These are phyloP conservation scores for Oryza glaberrima DNA, from an alignment of 176 grass and related monocot species.

Conservation along the genomic window DNA sequence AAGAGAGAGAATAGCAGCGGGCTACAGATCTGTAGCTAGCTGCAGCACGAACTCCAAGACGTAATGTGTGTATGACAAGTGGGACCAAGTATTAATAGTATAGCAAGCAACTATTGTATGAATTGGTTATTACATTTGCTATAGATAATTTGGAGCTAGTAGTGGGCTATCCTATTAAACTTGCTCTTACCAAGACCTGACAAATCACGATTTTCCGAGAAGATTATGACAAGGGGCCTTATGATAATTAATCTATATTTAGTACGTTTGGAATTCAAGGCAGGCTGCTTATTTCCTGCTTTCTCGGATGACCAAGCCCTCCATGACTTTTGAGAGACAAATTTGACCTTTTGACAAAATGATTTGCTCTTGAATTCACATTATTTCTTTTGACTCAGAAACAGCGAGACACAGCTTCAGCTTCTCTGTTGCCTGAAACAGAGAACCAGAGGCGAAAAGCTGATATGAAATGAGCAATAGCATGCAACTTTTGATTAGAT, in stretches of 20 bases:
- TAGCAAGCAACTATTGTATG: no score
- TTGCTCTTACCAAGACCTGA: background rate
- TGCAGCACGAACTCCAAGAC: no score
- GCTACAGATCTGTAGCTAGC: no score
- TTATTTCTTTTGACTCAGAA: constrained; percentile 23
- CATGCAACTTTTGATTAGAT: background rate
- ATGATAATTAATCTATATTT: background rate
- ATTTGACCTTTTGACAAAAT: background rate
- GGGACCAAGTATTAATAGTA: no score
- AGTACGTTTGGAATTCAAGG: background rate
- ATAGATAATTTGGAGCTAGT: no score
- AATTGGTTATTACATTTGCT: no score
- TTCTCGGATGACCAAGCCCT: constrained; percentile 39
- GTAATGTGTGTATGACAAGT: no score
- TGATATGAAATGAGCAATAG: background rate
- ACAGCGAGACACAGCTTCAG: background rate
- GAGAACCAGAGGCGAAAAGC: background rate
- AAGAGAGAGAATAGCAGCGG: no score
- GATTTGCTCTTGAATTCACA: constrained; percentile 20
- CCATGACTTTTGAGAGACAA: constrained; percentile 9
- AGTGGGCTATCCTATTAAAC: no score
- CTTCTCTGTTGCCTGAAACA: background rate
- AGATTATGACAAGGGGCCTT: background rate
- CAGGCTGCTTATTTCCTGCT: constrained; percentile 41
- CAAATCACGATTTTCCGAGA: background rate